Base-by-base conservation (phyloP, 129 eudicot species). In the Mikania micrantha region DNA sequence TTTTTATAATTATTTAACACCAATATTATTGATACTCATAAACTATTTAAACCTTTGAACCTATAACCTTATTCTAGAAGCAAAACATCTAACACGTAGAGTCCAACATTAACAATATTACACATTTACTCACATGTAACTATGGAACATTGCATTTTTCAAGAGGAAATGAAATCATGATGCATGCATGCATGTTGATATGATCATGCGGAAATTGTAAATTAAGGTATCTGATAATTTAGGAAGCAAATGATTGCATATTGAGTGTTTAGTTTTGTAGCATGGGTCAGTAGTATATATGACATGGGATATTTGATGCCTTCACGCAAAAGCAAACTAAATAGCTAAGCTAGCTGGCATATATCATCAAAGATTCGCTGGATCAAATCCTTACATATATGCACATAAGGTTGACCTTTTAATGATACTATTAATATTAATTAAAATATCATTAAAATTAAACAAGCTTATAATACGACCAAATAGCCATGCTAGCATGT, bases 261-360 rank as follows among this genome's bases (percentile, higher is more conserved):
- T 53, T 71, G 21, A 47, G 77, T 32, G 32, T 58, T 72, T 60
- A 61, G 69, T 61, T 72, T 72, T 61, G 69, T 27, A 72, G 70
- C 56, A 83, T 70, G 53, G 52, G 64, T 52, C 9, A 62, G 67
- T 19, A 22, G 32, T 27, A 57, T 13, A 60, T 24, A 61, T 39
- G 83, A 77, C 77, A 57, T 74, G 75, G 70, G 77, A 60, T 47
- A 47, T 72, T 72, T 72, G 69, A 60, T 72, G 45, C 29, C 77
- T 72, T 72, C 77, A 72, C 77, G 77, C 61, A 72, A 72, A 72
- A 72, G 77, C 77, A 72, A 72, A 34, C 77, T 60, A 62, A 72
- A 72, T 60, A 31, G 62, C 62, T 60, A 72, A 61, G 61, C 59
- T 72, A 72, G 77, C 77, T 72, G 77, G 77, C 77, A 59, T n/a